Evolutionary conservation across 1,284 basidiomycete species (phyloP), one percentile per base, ranked within the genome.

Genomic region (Ustilago crameri): DNA sequence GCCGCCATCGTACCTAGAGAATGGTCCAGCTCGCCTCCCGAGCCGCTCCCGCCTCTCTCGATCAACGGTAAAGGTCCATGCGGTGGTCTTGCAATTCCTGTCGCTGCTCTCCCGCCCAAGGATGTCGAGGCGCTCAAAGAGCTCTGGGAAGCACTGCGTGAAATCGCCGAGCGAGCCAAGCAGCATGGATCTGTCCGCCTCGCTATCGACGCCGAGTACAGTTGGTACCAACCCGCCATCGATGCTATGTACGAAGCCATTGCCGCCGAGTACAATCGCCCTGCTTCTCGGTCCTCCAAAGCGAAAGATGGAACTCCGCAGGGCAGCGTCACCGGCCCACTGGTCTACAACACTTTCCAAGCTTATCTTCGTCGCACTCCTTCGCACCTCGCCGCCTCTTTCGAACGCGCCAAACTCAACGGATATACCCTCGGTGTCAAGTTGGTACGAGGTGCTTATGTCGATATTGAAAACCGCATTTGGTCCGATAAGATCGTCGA

Each of bases 401-500:
- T 95, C 44, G 84, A 85, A n/a, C 89, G 92, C 55, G 91, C 95
- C 9, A 86, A 88, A 66, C 84, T 83, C 45, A 86, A 90, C 74
- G 87, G 88, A 43, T 97, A 93, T 83, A 87, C 91, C 0, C 87
- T 98, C 2, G 95, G 95, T 17, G 89, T 95, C 67, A 98, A 98
- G 85, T 90, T 98, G 56, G 95, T 98, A 32, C 89, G 95, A 23
- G 95, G 95, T 0, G 95, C 95, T 2, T 98, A 97, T 84, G 91
- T 95, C 76, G 87, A 89, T 2, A 87, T 90, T 55, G 95, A 97
- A 82, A 80, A 89, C 44, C 55, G 58, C 12, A 61, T 59, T 41
- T 79, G 85, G 76, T 66, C 61, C 38, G 69, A 78, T 34, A 76
- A 71, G 51, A 67, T 64, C 34, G 75, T 79, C 45, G 66, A 67